These are phyloP conservation scores for Sporothrix mexicana DNA, from an alignment of 2,329 filamentous ascomycete genomes.

Conservation along the genomic window DNA sequence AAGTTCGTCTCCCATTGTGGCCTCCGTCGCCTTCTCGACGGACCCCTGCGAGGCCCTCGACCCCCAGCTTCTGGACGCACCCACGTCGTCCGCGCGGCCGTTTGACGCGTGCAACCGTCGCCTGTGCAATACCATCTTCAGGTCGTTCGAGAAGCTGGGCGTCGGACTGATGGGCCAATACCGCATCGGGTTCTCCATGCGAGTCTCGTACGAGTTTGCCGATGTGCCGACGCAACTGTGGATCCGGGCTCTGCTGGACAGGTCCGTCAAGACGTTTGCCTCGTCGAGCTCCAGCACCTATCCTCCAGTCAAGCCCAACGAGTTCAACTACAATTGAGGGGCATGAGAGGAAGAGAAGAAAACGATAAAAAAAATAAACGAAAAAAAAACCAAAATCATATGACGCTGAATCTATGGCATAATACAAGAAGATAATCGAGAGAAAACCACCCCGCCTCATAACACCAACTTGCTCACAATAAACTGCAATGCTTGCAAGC, in stretches of 20 bases:
- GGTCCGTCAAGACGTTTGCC: slow-evolving; percentile 45
- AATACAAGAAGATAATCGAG: neutral
- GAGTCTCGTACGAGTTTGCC: slow-evolving; percentile 50
- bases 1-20: neutral
- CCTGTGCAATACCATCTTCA: slow-evolving; percentile 45
- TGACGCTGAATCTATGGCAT: neutral
- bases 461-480: slow-evolving; percentile 57
- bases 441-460: neutral
- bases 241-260: slow-evolving; percentile 44
- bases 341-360: neutral
- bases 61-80: neutral
- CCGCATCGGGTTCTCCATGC: slow-evolving; percentile 47
- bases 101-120: slow-evolving; percentile 41
- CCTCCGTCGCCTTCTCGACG: neutral
- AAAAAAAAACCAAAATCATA: neutral
- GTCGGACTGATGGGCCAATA: slow-evolving; percentile 49
- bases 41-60: slow-evolving; percentile 15
- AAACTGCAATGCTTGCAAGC: slow-evolving; percentile 60
- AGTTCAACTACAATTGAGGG: slow-evolving; percentile 26
- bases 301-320: slow-evolving; percentile 27
- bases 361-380: too few species aligned
- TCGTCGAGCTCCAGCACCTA: slow-evolving; percentile 40
- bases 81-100: slow-evolving; percentile 1
- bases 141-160: slow-evolving; percentile 49
- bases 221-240: slow-evolving; percentile 45